Percentiles rank a stretch among this genome's conserved stretches.
These are phyloP conservation scores for Aspergillus biplanus DNA, from an alignment of 495 filamentous ascomycete species.

Conservation along the genomic window DNA sequence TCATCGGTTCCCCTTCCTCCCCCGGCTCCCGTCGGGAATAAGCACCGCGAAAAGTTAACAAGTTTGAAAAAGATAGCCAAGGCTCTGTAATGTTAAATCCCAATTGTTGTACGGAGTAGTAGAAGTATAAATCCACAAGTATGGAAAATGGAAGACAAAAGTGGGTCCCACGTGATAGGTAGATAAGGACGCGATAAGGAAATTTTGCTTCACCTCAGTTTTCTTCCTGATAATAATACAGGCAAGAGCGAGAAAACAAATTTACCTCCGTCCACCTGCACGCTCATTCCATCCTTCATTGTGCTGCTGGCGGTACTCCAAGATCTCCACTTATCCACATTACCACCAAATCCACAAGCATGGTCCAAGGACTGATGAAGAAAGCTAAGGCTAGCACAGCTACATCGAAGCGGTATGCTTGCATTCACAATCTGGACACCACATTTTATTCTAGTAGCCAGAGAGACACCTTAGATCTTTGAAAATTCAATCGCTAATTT, in stretches of 20 bases:
- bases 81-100: too few species aligned
- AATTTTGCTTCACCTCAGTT: conserved; percentile 4
- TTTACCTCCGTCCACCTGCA: conserved; percentile 5
- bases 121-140: background rate
- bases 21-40: too few species aligned
- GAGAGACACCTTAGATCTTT: too few species aligned
- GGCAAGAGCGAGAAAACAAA: background rate
- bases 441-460: background rate
- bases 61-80: too few species aligned
- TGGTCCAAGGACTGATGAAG: conserved; percentile 48
- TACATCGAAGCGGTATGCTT: conserved; percentile 37
- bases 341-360: conserved; percentile 19
- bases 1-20: too few species aligned
- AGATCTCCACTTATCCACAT: conserved; percentile 1
- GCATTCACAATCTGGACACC: background rate
- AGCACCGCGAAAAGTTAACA: too few species aligned
- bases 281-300: background rate
- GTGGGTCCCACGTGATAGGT: conserved; percentile 18
- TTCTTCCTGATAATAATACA: too few species aligned
- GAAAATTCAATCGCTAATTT: too few species aligned
- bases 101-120: too few species aligned
- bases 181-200: conserved; percentile 15
- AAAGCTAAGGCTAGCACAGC: conserved; percentile 36
- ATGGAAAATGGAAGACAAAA: too few species aligned
- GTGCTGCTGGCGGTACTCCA: conserved; percentile 39